A percentile compares a stretch with the other conserved stretches of the same genome.
These are phyloP conservation scores for Helminthosporium solani DNA, from an alignment of 2,329 filamentous ascomycete genomes.

Conservation along the genomic window DNA sequence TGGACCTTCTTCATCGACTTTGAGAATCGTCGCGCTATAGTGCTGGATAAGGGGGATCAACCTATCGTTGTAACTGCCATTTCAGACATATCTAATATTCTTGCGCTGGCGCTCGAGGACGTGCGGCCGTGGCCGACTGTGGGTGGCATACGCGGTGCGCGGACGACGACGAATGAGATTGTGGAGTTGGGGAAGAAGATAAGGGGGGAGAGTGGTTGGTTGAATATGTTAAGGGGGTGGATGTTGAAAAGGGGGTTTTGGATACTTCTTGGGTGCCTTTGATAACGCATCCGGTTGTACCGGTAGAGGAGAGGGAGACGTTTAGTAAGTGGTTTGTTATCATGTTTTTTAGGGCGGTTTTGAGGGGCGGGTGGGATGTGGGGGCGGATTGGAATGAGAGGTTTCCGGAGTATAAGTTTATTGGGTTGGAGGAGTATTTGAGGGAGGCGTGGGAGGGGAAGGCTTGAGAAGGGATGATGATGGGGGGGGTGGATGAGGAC, in stretches of 20 bases:
- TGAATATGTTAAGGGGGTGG: conserved; percentile 49
- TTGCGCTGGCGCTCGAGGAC: conserved; percentile 30
- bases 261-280: conserved; percentile 46
- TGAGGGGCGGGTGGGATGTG: conserved; percentile 47
- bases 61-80: conserved; percentile 31
- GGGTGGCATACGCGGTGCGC: conserved; percentile 28
- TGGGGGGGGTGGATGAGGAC: no score
- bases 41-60: conserved; percentile 29
- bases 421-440: conserved; percentile 46
- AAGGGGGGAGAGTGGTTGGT: conserved; percentile 38
- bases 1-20: conserved; percentile 39
- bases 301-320: conserved; percentile 35
- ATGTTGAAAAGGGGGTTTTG: conserved; percentile 49
- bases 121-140: conserved; percentile 25
- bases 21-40: conserved; percentile 26
- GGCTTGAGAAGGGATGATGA: conserved; percentile 16
- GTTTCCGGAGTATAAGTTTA: conserved; percentile 50
- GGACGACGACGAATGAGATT: conserved; percentile 28
- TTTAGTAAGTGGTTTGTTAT: conserved; percentile 44
- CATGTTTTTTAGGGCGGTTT: conserved; percentile 46
- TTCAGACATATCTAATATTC: conserved; percentile 24
- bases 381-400: conserved; percentile 50
- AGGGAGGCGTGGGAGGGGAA: conserved; percentile 45
- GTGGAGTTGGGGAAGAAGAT: conserved; percentile 32
- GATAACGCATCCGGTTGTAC: conserved; percentile 38